phyloP scores from a whole-genome alignment of 108 stramenopile species.

The Schizochytrium sp. region DNA sequence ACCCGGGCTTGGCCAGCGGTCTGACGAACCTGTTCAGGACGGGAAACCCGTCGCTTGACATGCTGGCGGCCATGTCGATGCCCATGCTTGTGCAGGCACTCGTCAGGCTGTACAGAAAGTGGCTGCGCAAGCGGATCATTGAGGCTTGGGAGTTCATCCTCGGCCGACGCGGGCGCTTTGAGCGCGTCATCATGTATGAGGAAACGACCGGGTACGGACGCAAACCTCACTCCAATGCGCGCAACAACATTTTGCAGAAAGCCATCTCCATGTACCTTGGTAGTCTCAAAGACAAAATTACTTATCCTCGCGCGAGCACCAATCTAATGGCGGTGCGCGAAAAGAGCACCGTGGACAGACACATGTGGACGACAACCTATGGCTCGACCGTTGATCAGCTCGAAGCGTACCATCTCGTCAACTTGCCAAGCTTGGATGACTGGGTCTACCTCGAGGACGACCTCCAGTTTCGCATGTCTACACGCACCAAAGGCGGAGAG shows the following conservation, averaged over 20 bases:
- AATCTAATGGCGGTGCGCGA: constrained; percentile 29
- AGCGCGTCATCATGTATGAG: neutral
- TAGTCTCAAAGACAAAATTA: neutral
- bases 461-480: constrained; percentile 13
- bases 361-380: constrained; percentile 3
- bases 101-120: neutral
- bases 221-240: neutral
- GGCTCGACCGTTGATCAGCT: constrained; percentile 33
- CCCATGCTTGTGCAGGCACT: neutral
- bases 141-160: neutral
- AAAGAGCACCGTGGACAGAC: neutral
- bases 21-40: neutral
- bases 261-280: constrained; percentile 28
- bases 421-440: neutral
- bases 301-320: constrained; percentile 16
- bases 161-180: neutral
- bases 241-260: constrained; percentile 45
- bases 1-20: neutral
- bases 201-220: neutral
- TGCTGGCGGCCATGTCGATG: neutral
- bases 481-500: too few relatives aligned
- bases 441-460: constrained; percentile 14
- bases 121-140: neutral
- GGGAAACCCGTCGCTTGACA: neutral
- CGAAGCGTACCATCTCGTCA: constrained; percentile 10